Evolutionary conservation across 2,329 filamentous ascomycete genomes (phyloP).

Genomic region (Neopestalotiopsis rosae): DNA sequence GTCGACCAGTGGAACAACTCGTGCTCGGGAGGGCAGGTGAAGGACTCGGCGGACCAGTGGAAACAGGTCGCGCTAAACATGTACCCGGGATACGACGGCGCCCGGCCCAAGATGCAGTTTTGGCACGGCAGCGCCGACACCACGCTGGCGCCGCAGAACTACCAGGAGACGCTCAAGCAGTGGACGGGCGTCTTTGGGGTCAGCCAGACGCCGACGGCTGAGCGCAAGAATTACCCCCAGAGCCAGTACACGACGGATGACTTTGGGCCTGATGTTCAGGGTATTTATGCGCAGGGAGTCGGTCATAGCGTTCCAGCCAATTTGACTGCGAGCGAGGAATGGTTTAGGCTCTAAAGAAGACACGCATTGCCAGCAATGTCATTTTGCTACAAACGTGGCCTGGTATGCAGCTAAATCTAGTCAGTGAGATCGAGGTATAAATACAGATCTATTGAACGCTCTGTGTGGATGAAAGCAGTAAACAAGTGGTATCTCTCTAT

Average conservation of each 20-base stretch:
- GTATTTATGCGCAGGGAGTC: constrained; percentile 40
- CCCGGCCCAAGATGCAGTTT: constrained; percentile 60
- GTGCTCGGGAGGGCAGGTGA: constrained; percentile 51
- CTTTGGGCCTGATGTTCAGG: constrained; percentile 42
- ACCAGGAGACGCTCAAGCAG: constrained; percentile 62
- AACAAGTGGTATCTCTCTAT: too few species aligned
- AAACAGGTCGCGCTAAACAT: constrained; percentile 49
- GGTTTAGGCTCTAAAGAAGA: constrained; percentile 35
- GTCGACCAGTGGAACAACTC: constrained; percentile 55
- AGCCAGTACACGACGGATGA: constrained; percentile 44
- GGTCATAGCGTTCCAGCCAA: constrained; percentile 39
- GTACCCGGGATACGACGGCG: constrained; percentile 56
- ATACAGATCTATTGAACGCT: too few species aligned
- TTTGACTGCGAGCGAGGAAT: constrained; percentile 37
- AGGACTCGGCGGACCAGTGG: constrained; percentile 51
- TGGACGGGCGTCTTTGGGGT: constrained; percentile 57
- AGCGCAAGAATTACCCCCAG: constrained; percentile 39
- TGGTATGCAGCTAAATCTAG: too few species aligned
- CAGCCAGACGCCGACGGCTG: constrained; percentile 35
- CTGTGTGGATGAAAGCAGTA: too few species aligned
- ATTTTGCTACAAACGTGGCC: too few species aligned
- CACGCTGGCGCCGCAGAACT: constrained; percentile 58
- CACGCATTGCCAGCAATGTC: too few species aligned
- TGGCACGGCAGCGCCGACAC: constrained; percentile 60
- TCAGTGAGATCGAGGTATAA: too few species aligned